phyloP scores from a whole-genome alignment of 2,329 filamentous ascomycete species.

The Biscogniauxia marginata region DNA sequence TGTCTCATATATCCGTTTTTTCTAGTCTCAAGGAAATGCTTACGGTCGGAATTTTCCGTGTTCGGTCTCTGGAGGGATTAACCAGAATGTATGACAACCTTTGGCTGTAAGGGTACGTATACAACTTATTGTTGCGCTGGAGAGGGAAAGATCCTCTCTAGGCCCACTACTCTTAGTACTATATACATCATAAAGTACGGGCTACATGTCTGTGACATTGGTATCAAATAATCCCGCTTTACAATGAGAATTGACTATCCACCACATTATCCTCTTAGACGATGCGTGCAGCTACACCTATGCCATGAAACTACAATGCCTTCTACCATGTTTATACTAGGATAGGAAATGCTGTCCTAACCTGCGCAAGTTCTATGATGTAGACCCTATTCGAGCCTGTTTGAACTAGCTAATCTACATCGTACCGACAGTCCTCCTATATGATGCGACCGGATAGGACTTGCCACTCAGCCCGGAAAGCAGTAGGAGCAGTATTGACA shows the following conservation, averaged over 20 bases:
- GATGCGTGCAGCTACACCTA: slow-evolving; percentile 1
- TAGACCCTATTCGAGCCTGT: background rate
- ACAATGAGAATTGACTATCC: too few relatives aligned
- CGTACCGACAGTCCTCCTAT: slow-evolving; percentile 6
- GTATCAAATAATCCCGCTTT: too few relatives aligned
- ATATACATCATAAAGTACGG: too few relatives aligned
- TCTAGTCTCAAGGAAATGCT: slow-evolving; percentile 1
- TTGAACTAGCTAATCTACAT: slow-evolving; percentile 4
- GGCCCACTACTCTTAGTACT: too few relatives aligned
- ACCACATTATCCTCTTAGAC: slow-evolving; percentile 6
- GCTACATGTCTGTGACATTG: too few relatives aligned
- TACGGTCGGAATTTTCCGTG: slow-evolving; percentile 4
- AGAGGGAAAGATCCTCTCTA: too few relatives aligned
- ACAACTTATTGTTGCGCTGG: too few relatives aligned
- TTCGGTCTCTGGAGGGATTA: slow-evolving; percentile 8
- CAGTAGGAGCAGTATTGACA: slow-evolving; percentile 6
- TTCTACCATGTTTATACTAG: slow-evolving; percentile 9
- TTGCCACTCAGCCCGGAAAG: slow-evolving; percentile 5
- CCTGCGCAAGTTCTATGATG: slow-evolving; percentile 7
- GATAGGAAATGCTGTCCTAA: slow-evolving; percentile 3
- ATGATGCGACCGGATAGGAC: slow-evolving; percentile 4
- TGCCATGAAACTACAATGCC: slow-evolving; percentile 5
- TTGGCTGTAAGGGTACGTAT: background rate
- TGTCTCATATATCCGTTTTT: background rate
- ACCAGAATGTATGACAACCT: too few relatives aligned